Percentiles rank a stretch among this genome's conserved stretches.
phyloP scores from a whole-genome alignment of 345 rosid genomes.

The Melaleuca quinquenervia region DNA sequence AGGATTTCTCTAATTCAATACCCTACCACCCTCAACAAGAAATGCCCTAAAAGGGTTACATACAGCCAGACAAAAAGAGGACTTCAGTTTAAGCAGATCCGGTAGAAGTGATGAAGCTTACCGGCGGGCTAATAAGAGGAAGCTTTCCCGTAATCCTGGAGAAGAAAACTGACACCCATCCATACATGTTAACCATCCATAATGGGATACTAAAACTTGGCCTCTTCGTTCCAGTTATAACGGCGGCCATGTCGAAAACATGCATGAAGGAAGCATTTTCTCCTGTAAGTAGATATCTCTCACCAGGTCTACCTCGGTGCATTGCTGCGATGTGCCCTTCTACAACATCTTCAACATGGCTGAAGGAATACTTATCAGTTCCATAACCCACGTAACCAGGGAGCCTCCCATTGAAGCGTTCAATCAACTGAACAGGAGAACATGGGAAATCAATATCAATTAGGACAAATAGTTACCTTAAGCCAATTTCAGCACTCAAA shows the following conservation, averaged over 20 bases:
- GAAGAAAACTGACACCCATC: slow-evolving; percentile 57
- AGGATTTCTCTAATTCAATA: background rate
- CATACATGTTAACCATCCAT: slow-evolving; percentile 45
- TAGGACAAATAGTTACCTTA: background rate
- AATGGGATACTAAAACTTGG: slow-evolving; percentile 64
- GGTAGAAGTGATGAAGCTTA: slow-evolving; percentile 8
- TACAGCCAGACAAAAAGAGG: background rate
- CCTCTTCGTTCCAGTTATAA: slow-evolving; percentile 44
- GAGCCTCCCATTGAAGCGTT: slow-evolving; percentile 69
- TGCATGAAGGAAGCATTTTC: slow-evolving; percentile 71
- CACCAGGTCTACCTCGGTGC: slow-evolving; percentile 57
- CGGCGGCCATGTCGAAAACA: slow-evolving; percentile 69
- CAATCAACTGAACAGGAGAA: slow-evolving; percentile 46
- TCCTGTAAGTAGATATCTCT: slow-evolving; percentile 79
- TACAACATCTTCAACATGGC: slow-evolving; percentile 81
- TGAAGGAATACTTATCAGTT: slow-evolving; percentile 56
- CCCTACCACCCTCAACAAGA: background rate
- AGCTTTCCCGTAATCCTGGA: slow-evolving; percentile 73
- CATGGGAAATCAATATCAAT: background rate
- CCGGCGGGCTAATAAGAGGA: slow-evolving; percentile 84
- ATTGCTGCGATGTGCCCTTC: slow-evolving; percentile 73
- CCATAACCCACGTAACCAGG: slow-evolving; percentile 83
- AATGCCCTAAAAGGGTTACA: background rate
- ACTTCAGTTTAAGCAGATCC: background rate
- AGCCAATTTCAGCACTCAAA: background rate